Base-by-base conservation (phyloP, 225 moss, liverwort and hornwort genomes). In the Bryum argenteum region DNA sequence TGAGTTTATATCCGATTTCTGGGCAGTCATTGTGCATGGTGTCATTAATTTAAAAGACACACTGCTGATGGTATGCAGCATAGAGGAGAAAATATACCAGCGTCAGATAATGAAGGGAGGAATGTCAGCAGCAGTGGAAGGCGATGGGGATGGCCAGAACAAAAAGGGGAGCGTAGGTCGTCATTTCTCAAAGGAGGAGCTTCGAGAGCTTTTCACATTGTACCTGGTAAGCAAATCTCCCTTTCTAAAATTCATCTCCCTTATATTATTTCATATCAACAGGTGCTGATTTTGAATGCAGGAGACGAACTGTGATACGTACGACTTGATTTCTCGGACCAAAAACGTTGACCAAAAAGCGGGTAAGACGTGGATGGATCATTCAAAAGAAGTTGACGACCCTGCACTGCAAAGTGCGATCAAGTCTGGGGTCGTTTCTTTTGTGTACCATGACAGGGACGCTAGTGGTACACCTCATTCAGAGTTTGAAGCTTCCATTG, bases 61-160 rank as follows among this genome's bases (percentile, higher is more conserved):
- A 33, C 4, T 65, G 17, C 69, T 77, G 66, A 74, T 62, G 67
- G 26, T 51, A 15, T 63, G 21, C 81, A 94, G 94, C 71, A 90
- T 94, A 58, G 94, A 94, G 69, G 94, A 94, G 56, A 94, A 94
- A 79, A 94, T 94, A 37, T 91, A 83, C 87, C 94, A 94, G 78
- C 88, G 94, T 28, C 94, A 94, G 80, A 91, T 94, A 45, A 88
- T 94, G 94, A 94, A 94, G 78, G 90, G 91, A 79, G 94, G 91
- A 75, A 87, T 94, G 78, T 91, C 94, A 74, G 94, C 94, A 78
- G 87, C 94, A 69, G 77, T 94, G 60, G 91, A 85, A 61, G 83
- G 83, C 56, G 77, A 86, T 17, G 26, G 64, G 62, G 81, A 83
- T 44, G 84, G 73, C 47, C 78, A 77, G 39, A 63, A 48, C 12